Evolutionary conservation across 2,329 filamentous ascomycete genomes (phyloP).

Genomic region (Orbilia brochopaga): DNA sequence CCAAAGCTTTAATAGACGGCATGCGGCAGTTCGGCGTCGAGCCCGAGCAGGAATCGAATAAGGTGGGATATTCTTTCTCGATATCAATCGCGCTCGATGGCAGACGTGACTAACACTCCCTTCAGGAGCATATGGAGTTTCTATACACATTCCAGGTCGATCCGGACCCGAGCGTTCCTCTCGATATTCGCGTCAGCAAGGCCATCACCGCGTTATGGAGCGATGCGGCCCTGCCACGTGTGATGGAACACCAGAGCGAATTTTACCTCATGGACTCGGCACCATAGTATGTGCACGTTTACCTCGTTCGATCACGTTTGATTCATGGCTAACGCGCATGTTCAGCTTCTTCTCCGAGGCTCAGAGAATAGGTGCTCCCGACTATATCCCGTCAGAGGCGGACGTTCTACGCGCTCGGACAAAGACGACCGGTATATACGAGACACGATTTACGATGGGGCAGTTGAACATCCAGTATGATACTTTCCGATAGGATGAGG

Average conservation of each 20-base stretch:
- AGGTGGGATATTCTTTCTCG: conserved; percentile 49
- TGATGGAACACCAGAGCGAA: conserved; percentile 93
- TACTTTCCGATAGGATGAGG: neutral
- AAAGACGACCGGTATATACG: conserved; percentile 98
- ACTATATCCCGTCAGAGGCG: conserved; percentile 91
- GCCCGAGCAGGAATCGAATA: conserved; percentile 60
- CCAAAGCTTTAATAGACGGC: conserved; percentile 86
- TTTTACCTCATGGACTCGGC: conserved; percentile 99
- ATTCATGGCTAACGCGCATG: conserved; percentile 54
- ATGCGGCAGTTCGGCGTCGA: conserved; percentile 91
- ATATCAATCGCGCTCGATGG: conserved; percentile 53
- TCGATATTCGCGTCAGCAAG: conserved; percentile 79
- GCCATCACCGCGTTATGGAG: conserved; percentile 89
- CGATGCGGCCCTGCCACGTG: conserved; percentile 78
- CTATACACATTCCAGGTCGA: conserved; percentile 87
- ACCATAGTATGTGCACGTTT: conserved; percentile 75
- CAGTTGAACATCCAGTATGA: conserved; percentile 96
- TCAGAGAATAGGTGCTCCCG: conserved; percentile 76
- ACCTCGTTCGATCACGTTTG: conserved; percentile 21
- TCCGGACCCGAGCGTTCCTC: conserved; percentile 81
- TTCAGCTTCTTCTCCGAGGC: conserved; percentile 94
- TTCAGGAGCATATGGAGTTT: conserved; percentile 76
- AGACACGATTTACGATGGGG: conserved; percentile 98
- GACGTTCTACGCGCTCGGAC: conserved; percentile 94
- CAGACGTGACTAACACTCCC: neutral